phyloP scores from a whole-genome alignment of 106 monocot genomes.

The Narthecium ossifragum region DNA sequence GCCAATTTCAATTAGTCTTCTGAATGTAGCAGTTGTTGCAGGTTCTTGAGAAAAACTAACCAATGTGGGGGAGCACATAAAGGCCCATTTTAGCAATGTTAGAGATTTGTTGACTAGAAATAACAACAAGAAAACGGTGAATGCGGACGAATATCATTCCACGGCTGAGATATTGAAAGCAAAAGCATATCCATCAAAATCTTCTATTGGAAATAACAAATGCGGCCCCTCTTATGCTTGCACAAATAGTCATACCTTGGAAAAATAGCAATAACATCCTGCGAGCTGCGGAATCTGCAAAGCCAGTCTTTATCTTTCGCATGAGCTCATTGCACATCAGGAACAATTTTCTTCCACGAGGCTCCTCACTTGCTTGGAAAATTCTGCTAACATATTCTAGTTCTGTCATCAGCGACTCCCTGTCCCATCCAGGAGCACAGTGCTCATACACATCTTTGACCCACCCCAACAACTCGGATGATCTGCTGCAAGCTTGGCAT shows the following conservation, averaged over 20 bases:
- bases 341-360: conserved; percentile 72
- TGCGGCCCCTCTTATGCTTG: too few relatives aligned
- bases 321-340: conserved; percentile 77
- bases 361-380: conserved; percentile 76
- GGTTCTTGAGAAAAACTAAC: too few relatives aligned
- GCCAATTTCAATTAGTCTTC: too few relatives aligned
- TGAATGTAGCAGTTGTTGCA: too few relatives aligned
- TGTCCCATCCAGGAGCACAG: conserved; percentile 81
- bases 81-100: too few relatives aligned
- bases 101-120: too few relatives aligned
- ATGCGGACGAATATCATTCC: too few relatives aligned
- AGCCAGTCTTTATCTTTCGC: conserved; percentile 70
- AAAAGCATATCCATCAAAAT: too few relatives aligned
- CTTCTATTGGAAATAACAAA: too few relatives aligned
- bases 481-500: conserved; percentile 90
- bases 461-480: conserved; percentile 89
- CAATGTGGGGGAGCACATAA: too few relatives aligned
- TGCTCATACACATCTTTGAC: conserved; percentile 98
- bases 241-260: conserved; percentile 72
- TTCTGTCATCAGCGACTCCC: conserved; percentile 65
- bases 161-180: too few relatives aligned
- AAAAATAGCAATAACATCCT: conserved; percentile 66
- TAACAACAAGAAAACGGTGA: too few relatives aligned
- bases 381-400: conserved; percentile 87
- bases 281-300: conserved; percentile 45